Evolutionary conservation across 164 flowering plant genomes (phyloP), one percentile per base, ranked within the genome.

Genomic region (Stephania japonica): DNA sequence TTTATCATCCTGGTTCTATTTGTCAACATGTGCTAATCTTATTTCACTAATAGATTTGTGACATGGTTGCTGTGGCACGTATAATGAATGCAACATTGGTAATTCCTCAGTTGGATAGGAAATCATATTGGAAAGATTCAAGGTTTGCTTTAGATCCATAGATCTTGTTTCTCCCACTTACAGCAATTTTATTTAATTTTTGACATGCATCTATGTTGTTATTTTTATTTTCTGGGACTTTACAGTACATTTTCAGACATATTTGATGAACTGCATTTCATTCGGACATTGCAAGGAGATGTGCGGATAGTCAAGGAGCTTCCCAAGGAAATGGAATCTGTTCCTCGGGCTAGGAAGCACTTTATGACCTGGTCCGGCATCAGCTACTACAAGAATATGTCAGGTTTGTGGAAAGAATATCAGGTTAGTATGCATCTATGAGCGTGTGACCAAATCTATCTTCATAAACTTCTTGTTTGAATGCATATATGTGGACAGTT

Each of bases 21-120:
- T n/a, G 49, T 11, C 25, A 61, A 21, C 19, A 23, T 16, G 24
- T 11, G 18, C 24, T 70, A 50, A 65, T 25, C n/a, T 50, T 66
- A 21, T 65, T 42, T 65, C 61, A 19, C 74, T 71, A 16, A 43
- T 42, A 95, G 99, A 95, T 93, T 72, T 77, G 90, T 77, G 99
- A 95, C 81, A 95, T 95, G 97, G 97, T 95, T 79, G 97, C 97
- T 76, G 93, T 95, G 70, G 97, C 99, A 75, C 95, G 78, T 76
- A 87, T 95, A 12, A 84, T 95, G 90, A 91, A 93, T 88, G 99
- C 97, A 64, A 93, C 99, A 24, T 77, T 95, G 70, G 97, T 95
- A n/a, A 87, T 95, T 81, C 99, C 99, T 82, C 89, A 89, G 76
- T 81, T 93, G 73, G 99, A 95, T 78, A 90, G 81, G 73, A 87